These are phyloP conservation scores for Vanrija humicola DNA, from an alignment of 1,284 basidiomycete species.

Conservation along the genomic window DNA sequence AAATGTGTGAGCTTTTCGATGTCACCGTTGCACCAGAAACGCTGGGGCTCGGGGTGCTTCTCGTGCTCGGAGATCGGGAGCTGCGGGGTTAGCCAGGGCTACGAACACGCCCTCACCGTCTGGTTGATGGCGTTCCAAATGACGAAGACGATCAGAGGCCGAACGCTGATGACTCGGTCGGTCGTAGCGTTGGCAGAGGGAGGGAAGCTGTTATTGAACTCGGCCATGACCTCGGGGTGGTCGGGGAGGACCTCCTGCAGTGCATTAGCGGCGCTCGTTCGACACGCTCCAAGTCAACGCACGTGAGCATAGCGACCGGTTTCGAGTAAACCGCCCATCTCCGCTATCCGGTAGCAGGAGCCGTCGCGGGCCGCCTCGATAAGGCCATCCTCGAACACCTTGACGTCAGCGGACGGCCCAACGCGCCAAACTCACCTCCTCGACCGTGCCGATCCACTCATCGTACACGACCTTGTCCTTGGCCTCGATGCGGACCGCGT, in stretches of 20 bases:
- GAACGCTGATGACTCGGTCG: constrained; percentile 57
- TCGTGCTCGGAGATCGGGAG: constrained; percentile 58
- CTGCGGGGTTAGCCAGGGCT: constrained; percentile 46
- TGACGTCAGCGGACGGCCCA: not conserved
- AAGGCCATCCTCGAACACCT: constrained; percentile 82
- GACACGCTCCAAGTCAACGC: not conserved
- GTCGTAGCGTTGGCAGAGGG: constrained; percentile 18
- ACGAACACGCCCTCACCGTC: constrained; percentile 55
- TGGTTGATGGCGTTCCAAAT: constrained; percentile 89
- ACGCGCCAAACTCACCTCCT: constrained; percentile 43
- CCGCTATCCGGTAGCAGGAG: constrained; percentile 64
- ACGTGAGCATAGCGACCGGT: constrained; percentile 26
- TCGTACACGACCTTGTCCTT: constrained; percentile 77
- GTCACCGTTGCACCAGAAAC: constrained; percentile 69
- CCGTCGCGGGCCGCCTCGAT: constrained; percentile 56
- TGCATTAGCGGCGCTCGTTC: constrained; percentile 1
- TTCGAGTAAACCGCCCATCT: constrained; percentile 52
- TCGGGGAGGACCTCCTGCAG: constrained; percentile 23
- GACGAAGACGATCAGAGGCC: constrained; percentile 73
- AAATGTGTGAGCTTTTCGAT: constrained; percentile 65
- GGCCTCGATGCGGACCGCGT: constrained; percentile 53
- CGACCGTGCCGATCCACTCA: constrained; percentile 80
- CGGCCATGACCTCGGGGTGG: constrained; percentile 33
- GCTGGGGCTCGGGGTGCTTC: constrained; percentile 61
- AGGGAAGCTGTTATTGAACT: constrained; percentile 21